These are phyloP conservation scores for Rhodotorula babjevae DNA, from an alignment of 768 basidiomycete genomes.

Conservation along the genomic window DNA sequence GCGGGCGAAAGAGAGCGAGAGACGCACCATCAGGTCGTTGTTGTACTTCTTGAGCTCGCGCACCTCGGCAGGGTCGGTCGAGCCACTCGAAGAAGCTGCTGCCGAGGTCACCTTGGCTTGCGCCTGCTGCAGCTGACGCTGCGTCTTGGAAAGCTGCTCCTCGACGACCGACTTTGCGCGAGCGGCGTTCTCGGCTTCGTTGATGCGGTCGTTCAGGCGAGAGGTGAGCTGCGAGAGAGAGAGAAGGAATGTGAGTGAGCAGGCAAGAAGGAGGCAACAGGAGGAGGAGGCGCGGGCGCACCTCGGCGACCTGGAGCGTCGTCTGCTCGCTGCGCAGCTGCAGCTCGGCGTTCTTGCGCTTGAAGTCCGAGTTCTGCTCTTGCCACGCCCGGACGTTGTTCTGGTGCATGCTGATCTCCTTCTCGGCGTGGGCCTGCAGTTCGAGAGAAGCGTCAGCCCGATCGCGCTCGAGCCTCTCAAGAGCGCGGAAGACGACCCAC, in stretches of 20 bases:
- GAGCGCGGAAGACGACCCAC: slow-evolving; percentile 50
- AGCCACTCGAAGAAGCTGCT: slow-evolving; percentile 38
- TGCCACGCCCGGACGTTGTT: slow-evolving; percentile 43
- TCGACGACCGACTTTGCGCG: slow-evolving; percentile 41
- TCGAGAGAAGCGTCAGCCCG: not conserved
- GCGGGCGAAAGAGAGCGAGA: not conserved
- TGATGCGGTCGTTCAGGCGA: slow-evolving; percentile 42
- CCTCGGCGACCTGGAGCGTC: slow-evolving; percentile 42
- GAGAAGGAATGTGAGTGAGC: not conserved
- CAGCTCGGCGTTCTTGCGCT: slow-evolving; percentile 44
- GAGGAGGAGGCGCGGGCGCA: not conserved
- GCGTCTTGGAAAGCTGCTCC: slow-evolving; percentile 45
- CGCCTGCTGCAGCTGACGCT: slow-evolving; percentile 46
- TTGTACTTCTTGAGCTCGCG: slow-evolving; percentile 39
- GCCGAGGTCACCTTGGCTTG: slow-evolving; percentile 39
- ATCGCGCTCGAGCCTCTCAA: not conserved
- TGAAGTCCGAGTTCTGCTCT: slow-evolving; percentile 40
- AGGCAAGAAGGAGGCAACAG: not conserved
- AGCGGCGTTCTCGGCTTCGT: slow-evolving; percentile 43
- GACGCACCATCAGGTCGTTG: slow-evolving; percentile 43
- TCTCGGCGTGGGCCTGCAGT: slow-evolving; percentile 46
- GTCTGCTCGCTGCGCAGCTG: slow-evolving; percentile 40
- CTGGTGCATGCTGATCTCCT: slow-evolving; percentile 46
- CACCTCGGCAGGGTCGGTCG: slow-evolving; percentile 43
- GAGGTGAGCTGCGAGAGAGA: slow-evolving; percentile 40